These are phyloP conservation scores for Coemansia sp. DNA, from an alignment of 192 early-diverging fungal species.

Conservation along the genomic window DNA sequence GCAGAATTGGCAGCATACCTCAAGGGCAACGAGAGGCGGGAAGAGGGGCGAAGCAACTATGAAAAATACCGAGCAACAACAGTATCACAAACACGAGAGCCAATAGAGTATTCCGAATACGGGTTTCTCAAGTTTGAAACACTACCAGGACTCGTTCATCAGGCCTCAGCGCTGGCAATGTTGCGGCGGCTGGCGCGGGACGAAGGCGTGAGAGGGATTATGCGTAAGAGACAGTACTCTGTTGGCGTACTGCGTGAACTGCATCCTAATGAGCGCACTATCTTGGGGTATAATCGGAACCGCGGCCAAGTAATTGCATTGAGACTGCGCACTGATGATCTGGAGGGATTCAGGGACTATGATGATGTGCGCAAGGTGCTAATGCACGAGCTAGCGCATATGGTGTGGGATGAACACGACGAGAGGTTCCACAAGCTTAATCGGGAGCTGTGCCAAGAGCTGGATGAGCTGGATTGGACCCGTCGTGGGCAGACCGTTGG, in stretches of 20 bases:
- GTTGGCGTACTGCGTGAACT: conserved; percentile 44
- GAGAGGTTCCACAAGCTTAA: conserved; percentile 46
- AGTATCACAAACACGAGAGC: background rate
- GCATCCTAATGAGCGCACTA: conserved; percentile 45
- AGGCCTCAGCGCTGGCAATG: conserved; percentile 20
- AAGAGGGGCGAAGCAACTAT: conserved; percentile 26
- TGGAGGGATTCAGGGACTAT: conserved; percentile 49
- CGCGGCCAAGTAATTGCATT: conserved; percentile 49
- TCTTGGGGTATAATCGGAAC: conserved; percentile 53
- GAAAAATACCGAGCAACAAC: conserved; percentile 21
- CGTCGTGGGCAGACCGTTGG: conserved; percentile 25
- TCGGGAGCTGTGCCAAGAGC: conserved; percentile 41
- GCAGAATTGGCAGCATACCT: conserved; percentile 18
- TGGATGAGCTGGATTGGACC: conserved; percentile 53
- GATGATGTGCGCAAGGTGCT: conserved; percentile 33
- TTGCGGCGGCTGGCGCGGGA: conserved; percentile 34
- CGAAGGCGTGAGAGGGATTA: conserved; percentile 41
- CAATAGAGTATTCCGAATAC: conserved; percentile 6
- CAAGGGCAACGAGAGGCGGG: conserved; percentile 8
- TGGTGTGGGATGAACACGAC: conserved; percentile 56
- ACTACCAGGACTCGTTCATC: conserved; percentile 12
- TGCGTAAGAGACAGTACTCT: conserved; percentile 32
- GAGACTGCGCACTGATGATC: conserved; percentile 40
- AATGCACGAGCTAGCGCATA: conserved; percentile 58
- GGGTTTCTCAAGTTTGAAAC: conserved; percentile 23